Evolutionary conservation across 108 stramenopile genomes (phyloP).

Genomic region (Chaetoceros muelleri): DNA sequence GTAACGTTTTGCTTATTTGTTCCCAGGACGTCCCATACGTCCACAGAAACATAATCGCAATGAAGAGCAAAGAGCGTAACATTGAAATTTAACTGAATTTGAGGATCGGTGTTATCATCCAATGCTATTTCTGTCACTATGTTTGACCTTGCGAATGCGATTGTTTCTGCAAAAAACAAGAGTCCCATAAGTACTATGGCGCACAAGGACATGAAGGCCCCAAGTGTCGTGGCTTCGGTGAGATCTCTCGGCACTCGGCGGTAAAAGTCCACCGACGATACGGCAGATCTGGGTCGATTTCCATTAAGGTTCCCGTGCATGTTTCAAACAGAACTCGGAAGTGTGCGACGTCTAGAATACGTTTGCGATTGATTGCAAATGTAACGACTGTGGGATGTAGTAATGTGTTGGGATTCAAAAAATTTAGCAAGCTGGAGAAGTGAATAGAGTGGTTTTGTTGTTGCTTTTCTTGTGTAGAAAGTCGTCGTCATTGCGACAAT

Average conservation of each 20-base stretch:
- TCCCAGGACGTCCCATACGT: slow-evolving; percentile 87
- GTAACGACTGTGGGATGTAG: too few species aligned
- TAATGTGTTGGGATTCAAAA: too few species aligned
- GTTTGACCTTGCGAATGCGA: slow-evolving; percentile 73
- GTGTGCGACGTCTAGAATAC: too few species aligned
- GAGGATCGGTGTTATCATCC: slow-evolving; percentile 82
- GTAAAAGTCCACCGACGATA: slow-evolving; percentile 72
- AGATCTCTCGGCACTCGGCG: slow-evolving; percentile 75
- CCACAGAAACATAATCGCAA: slow-evolving; percentile 87
- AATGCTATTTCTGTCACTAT: slow-evolving; percentile 75
- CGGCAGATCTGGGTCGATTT: slow-evolving; percentile 37
- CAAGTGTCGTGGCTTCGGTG: slow-evolving; percentile 81
- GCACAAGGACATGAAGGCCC: slow-evolving; percentile 73
- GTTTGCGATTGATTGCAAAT: too few species aligned
- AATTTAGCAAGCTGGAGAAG: too few species aligned
- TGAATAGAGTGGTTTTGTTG: too few species aligned
- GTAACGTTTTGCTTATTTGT: slow-evolving; percentile 95
- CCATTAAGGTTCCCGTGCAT: slow-evolving; percentile 57
- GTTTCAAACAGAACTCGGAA: slow-evolving; percentile 5
- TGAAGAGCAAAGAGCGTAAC: slow-evolving; percentile 81
- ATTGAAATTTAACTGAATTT: slow-evolving; percentile 87
- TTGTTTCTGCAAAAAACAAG: slow-evolving; percentile 88
- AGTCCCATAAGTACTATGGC: slow-evolving; percentile 80
- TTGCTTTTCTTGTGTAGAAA: too few species aligned
- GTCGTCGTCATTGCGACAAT: too few species aligned